Evolutionary conservation across 2,329 filamentous ascomycete genomes (phyloP).

Genomic region (Colletotrichum eremochloae): DNA sequence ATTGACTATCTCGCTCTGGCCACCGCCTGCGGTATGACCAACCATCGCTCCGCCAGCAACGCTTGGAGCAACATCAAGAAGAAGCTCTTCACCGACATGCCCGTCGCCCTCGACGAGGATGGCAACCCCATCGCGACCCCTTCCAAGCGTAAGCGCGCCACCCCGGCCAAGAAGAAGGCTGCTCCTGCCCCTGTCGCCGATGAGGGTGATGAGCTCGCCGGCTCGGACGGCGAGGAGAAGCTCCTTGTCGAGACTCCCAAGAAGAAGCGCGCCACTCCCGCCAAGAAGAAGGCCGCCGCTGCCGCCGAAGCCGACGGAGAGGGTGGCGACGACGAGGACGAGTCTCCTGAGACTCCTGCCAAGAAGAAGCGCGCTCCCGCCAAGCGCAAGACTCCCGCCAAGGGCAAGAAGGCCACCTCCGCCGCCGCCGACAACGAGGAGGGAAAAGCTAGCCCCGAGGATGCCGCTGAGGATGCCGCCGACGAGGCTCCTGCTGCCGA

Average conservation of each 20-base stretch:
- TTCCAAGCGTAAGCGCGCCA: conserved; percentile 33
- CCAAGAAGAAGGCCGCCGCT: conserved; percentile 22
- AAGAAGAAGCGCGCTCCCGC: conserved; percentile 35
- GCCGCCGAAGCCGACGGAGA: conserved; percentile 9
- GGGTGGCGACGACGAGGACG: conserved; percentile 11
- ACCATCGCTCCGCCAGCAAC: conserved; percentile 45
- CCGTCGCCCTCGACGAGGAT: conserved; percentile 10
- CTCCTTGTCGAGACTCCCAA: conserved; percentile 36
- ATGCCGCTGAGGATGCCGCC: conserved; percentile 24
- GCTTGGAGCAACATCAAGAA: conserved; percentile 47
- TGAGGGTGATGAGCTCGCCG: conserved; percentile 5
- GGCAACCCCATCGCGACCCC: conserved; percentile 33
- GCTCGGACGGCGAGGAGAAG: conserved; percentile 28
- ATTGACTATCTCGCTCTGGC: conserved; percentile 47
- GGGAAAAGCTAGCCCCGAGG: conserved; percentile 14
- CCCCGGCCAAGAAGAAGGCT: conserved; percentile 28
- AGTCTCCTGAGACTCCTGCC: conserved; percentile 22
- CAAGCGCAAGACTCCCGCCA: conserved; percentile 25
- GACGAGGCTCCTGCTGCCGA: conserved; percentile 22
- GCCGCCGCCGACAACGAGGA: conserved; percentile 14
- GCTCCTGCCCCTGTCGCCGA: background rate
- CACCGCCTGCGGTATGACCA: conserved; percentile 45
- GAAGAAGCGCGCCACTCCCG: conserved; percentile 21
- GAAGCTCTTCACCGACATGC: conserved; percentile 44
- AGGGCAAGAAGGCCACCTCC: conserved; percentile 21